Evolutionary conservation across 495 filamentous ascomycete genomes (phyloP).

Genomic region (Aspergillus kassunensis): DNA sequence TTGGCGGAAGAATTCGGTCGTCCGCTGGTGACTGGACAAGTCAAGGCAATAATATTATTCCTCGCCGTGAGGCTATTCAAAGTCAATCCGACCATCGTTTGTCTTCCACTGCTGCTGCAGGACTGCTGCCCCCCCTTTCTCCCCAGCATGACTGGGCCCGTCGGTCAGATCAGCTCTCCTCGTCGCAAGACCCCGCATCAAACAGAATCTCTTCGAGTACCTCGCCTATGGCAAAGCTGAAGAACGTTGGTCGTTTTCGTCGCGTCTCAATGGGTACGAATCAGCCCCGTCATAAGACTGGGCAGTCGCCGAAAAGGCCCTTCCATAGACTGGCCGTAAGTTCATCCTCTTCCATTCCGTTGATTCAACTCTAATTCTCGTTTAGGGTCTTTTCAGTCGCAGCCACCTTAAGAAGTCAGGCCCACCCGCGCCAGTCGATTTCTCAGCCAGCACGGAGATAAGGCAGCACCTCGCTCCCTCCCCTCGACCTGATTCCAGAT

Average conservation of each 20-base stretch:
- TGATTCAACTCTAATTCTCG: neutral
- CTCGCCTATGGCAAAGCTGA: conserved; percentile 31
- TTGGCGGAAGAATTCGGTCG: conserved; percentile 7
- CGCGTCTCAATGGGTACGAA: conserved; percentile 29
- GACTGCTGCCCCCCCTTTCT: neutral
- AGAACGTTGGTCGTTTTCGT: conserved; percentile 27
- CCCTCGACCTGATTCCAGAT: conserved; percentile 6
- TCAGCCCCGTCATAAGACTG: conserved; percentile 16
- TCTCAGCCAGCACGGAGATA: neutral
- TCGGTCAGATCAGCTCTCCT: conserved; percentile 8
- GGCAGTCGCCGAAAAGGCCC: conserved; percentile 19
- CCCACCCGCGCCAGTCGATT: neutral
- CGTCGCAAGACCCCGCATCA: conserved; percentile 14
- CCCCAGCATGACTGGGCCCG: conserved; percentile 11
- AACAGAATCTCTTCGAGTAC: conserved; percentile 3
- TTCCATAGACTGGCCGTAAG: conserved; percentile 18
- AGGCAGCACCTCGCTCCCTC: conserved; percentile 7
- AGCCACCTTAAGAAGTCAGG: neutral
- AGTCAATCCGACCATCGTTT: neutral
- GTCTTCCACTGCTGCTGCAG: neutral
- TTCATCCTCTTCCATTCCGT: neutral
- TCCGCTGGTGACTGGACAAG: neutral
- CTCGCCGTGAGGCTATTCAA: conserved; percentile 7
- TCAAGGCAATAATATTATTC: neutral
- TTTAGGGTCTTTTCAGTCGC: conserved; percentile 22